These are phyloP conservation scores for Selenicereus undatus DNA, from an alignment of 148 eudicot species.

Conservation along the genomic window DNA sequence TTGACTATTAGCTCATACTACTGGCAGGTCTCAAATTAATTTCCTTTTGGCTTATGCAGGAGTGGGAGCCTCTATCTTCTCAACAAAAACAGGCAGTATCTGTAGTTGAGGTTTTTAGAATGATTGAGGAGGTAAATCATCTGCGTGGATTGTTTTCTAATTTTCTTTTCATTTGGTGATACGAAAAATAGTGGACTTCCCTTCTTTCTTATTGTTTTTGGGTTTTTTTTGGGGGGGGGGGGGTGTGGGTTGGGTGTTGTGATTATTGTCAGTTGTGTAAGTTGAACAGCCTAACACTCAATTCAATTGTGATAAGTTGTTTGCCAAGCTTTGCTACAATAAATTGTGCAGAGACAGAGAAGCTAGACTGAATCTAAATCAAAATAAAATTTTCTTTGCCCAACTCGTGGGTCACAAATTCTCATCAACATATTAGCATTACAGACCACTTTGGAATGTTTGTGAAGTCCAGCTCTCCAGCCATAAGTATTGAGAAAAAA, in stretches of 20 bases:
- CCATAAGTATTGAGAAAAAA: background rate
- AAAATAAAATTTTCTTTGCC: too few relatives aligned
- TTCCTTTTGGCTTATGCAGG: constrained; percentile 37
- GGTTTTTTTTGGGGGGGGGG: background rate
- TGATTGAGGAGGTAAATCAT: constrained; percentile 70
- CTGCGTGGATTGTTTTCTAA: constrained; percentile 6
- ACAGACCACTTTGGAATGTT: background rate
- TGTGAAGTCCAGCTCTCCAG: background rate
- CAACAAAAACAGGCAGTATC: constrained; percentile 85
- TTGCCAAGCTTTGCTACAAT: too few relatives aligned
- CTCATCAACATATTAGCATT: background rate
- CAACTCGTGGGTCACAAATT: too few relatives aligned
- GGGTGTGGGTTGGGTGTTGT: background rate
- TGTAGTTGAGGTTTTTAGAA: constrained; percentile 86
- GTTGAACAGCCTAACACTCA: background rate
- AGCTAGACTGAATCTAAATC: too few relatives aligned
- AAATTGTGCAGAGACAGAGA: too few relatives aligned
- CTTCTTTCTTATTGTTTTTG: background rate
- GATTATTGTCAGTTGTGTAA: background rate
- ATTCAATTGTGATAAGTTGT: background rate
- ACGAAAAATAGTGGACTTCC: background rate
- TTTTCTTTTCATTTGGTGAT: background rate
- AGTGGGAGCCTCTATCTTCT: constrained; percentile 82
- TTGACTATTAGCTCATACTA: background rate
- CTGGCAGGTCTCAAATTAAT: background rate